Conservation (phyloP, 202 grass and related monocot genomes). For the Hordeum pubiflorum region DNA sequence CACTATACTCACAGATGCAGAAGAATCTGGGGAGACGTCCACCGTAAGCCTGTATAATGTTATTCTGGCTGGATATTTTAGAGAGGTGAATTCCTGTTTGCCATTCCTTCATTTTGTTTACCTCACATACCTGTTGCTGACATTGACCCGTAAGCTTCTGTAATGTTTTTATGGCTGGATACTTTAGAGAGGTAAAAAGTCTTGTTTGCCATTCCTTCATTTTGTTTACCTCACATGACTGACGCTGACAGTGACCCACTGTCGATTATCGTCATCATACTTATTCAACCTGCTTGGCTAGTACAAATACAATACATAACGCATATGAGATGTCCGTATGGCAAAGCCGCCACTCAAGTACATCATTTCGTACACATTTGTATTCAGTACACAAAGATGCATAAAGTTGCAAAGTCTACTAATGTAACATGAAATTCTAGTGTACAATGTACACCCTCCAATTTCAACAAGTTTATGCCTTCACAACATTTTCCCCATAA, state of each 20-base stretch:
- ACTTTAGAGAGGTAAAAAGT: slow-evolving; percentile 68
- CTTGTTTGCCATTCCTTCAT: slow-evolving; percentile 24
- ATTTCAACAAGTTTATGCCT: not conserved
- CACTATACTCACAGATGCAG: slow-evolving; percentile 56
- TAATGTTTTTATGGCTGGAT: slow-evolving; percentile 75
- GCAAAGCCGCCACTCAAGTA: not conserved
- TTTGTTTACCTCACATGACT: slow-evolving; percentile 2
- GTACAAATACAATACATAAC: not conserved
- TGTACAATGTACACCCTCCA: not conserved
- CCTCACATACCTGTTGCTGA: not conserved
- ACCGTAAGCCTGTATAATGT: slow-evolving; percentile 79
- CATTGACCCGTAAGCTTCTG: slow-evolving; percentile 44
- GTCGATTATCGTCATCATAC: slow-evolving; percentile 17
- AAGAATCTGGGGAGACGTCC: slow-evolving; percentile 47
- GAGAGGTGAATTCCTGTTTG: slow-evolving; percentile 50
- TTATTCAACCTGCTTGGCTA: slow-evolving; percentile 26
- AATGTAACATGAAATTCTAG: slow-evolving; percentile 7
- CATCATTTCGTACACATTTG: not conserved
- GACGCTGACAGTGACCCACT: not conserved
- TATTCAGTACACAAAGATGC: not conserved
- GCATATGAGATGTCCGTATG: slow-evolving; percentile 11
- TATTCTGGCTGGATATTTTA: slow-evolving; percentile 80
- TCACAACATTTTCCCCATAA: not conserved
- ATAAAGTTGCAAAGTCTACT: slow-evolving; percentile 3
- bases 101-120: slow-evolving; percentile 22